A percentile compares a stretch with the other conserved stretches of the same genome.
Conservation (phyloP, 2,329 filamentous ascomycete species). For the Penicillium verrucosum region DNA sequence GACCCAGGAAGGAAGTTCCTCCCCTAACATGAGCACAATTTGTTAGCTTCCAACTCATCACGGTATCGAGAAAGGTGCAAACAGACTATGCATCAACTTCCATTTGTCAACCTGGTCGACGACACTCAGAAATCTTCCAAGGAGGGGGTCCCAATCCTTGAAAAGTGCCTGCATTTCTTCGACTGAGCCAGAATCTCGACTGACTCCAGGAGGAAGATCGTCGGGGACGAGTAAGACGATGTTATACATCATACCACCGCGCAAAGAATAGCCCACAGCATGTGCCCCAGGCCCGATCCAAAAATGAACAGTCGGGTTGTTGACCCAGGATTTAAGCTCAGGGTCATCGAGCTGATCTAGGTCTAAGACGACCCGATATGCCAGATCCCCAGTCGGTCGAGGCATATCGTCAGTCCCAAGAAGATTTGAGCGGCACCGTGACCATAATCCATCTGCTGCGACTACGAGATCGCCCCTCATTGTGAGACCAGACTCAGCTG, state of each 20-base stretch:
- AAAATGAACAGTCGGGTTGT: conserved; percentile 47
- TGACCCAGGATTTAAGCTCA: background rate
- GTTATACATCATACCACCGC: conserved; percentile 60
- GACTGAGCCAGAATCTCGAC: conserved; percentile 52
- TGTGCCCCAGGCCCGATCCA: conserved; percentile 64
- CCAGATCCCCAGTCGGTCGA: background rate
- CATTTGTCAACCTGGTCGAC: conserved; percentile 60
- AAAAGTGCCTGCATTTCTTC: conserved; percentile 63
- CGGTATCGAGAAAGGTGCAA: background rate
- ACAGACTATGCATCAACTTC: conserved; percentile 56
- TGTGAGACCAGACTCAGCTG: background rate
- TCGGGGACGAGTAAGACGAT: conserved; percentile 65
- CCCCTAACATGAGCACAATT: background rate
- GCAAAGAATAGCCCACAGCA: conserved; percentile 58
- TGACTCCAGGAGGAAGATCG: conserved; percentile 54
- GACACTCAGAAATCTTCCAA: background rate
- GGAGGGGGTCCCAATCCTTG: conserved; percentile 60
- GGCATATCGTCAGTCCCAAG: background rate
- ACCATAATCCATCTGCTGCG: background rate
- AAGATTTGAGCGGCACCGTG: background rate
- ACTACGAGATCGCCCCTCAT: background rate
- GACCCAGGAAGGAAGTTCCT: conserved; percentile 34
- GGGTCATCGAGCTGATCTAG: background rate
- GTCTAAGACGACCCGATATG: background rate
- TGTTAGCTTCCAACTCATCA: background rate